Base-by-base conservation (phyloP, 2,329 filamentous ascomycete species). In the Trichoderma sp. region DNA sequence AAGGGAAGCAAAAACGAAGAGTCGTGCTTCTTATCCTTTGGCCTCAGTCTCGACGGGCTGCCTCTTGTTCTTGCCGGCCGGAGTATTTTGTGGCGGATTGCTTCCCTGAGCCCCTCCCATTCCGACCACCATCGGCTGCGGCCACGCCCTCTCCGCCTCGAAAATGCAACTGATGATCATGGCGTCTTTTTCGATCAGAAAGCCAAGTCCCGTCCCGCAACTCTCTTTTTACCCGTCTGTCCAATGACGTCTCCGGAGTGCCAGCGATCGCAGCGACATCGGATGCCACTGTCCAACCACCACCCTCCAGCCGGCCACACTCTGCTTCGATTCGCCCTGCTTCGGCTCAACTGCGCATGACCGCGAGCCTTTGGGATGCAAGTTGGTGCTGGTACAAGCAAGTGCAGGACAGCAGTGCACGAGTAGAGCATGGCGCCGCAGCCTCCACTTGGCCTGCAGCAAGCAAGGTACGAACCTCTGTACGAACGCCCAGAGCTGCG, bases 381-480 rank as follows among this genome's bases (percentile, higher is more conserved):
- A 7, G 51, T 43, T 18, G 63, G 37, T 18, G 39, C 39, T 43
- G 39, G 39, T 39, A 13, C 34, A 2, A n/a, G n/a, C n/a, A n/a
- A n/a, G 34, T 18, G 4, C 26, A 26, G 26, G 2, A 26, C 26
- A 26, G 26, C 4, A 43, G 39, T 43, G 39, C 18, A n/a, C 39
- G 39, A n/a, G 39, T 5, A 43, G 18, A 43, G 39, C 11, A 66
- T 58, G 63, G 63, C 46, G 52, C 21, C 52, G 59, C 34, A 63
- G 63, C 63, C 63, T 49, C 63, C 63, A 66, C 63, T 49, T 66
- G 63, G 63, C 64, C 54, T 66, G 64, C 64, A 66, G 64, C 64
- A 66, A 66, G 64, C 64, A 66, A 59, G 64, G 63, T 58, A 64
- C 58, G 26, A 7, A 30, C 43, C 28, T 63, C 16, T 32, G 14